A percentile compares a stretch with the other conserved stretches of the same genome.
phyloP scores from a whole-genome alignment of 1,284 basidiomycete genomes.

The Exsudoporus floridanus region DNA sequence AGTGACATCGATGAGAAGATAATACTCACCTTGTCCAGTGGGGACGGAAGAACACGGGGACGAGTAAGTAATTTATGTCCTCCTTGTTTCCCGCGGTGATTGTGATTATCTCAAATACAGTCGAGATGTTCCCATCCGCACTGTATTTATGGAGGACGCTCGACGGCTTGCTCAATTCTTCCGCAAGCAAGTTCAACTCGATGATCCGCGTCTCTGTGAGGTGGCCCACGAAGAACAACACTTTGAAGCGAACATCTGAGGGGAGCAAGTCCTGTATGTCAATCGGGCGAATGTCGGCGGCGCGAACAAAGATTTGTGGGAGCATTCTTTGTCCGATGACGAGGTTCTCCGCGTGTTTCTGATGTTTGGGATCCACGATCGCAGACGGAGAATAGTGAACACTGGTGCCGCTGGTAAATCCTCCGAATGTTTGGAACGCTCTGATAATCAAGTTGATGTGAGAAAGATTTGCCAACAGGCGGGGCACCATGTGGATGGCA shows the following conservation, averaged over 20 bases:
- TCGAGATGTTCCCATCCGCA: conserved; percentile 25
- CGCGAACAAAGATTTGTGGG: conserved; percentile 60
- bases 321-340: conserved; percentile 59
- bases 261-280: conserved; percentile 71
- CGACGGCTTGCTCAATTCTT: conserved; percentile 41
- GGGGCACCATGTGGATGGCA: background rate
- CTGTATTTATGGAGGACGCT: conserved; percentile 41
- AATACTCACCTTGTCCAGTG: conserved; percentile 66
- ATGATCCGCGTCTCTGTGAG: conserved; percentile 41
- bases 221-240: conserved; percentile 68
- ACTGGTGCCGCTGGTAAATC: conserved; percentile 63
- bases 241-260: conserved; percentile 70
- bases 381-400: conserved; percentile 59
- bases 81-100: conserved; percentile 50
- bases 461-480: background rate
- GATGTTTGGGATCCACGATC: conserved; percentile 48
- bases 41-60: conserved; percentile 52
- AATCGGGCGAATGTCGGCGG: conserved; percentile 59
- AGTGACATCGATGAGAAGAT: background rate
- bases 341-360: conserved; percentile 44
- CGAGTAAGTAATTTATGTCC: conserved; percentile 45
- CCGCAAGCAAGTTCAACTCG: conserved; percentile 45
- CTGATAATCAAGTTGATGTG: conserved; percentile 31
- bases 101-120: conserved; percentile 55
- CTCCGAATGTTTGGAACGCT: conserved; percentile 57